Evolutionary conservation across 768 basidiomycete species (phyloP).

Genomic region (Boletellus emodensis): DNA sequence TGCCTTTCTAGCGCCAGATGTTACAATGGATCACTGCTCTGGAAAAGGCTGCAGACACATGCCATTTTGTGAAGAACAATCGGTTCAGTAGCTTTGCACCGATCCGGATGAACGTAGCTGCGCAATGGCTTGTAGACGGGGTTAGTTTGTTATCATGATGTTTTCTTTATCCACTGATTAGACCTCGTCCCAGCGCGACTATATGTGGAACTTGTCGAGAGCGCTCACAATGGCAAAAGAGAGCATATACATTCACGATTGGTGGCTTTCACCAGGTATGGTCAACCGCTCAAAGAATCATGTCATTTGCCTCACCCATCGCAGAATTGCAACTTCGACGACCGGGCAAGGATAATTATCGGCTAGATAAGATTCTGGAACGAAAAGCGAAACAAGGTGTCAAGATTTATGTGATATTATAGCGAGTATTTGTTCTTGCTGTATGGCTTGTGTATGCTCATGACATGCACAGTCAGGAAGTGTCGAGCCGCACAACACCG

Average conservation of each 20-base stretch:
- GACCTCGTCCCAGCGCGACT: constrained; percentile 68
- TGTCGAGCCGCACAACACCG: constrained; percentile 91
- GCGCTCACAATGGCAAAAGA: constrained; percentile 88
- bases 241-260: constrained; percentile 92
- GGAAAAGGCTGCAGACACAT: constrained; percentile 71
- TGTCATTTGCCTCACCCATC: not conserved
- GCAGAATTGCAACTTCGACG: constrained; percentile 83
- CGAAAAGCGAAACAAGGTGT: constrained; percentile 94
- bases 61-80: constrained; percentile 75
- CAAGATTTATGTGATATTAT: constrained; percentile 92
- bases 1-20: constrained; percentile 74
- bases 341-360: constrained; percentile 79
- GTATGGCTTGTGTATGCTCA: not conserved
- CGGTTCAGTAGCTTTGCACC: constrained; percentile 95
- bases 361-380: constrained; percentile 81
- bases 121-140: constrained; percentile 98
- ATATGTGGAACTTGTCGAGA: constrained; percentile 95
- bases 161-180: not conserved
- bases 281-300: not conserved
- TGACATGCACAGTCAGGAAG: constrained; percentile 68
- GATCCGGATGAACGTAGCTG: constrained; percentile 85
- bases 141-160: constrained; percentile 43
- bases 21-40: constrained; percentile 93
- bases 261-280: constrained; percentile 92
- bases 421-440: constrained; percentile 46